These are phyloP conservation scores for Sisymbrium irio DNA, from an alignment of 345 rosid species.

Conservation along the genomic window DNA sequence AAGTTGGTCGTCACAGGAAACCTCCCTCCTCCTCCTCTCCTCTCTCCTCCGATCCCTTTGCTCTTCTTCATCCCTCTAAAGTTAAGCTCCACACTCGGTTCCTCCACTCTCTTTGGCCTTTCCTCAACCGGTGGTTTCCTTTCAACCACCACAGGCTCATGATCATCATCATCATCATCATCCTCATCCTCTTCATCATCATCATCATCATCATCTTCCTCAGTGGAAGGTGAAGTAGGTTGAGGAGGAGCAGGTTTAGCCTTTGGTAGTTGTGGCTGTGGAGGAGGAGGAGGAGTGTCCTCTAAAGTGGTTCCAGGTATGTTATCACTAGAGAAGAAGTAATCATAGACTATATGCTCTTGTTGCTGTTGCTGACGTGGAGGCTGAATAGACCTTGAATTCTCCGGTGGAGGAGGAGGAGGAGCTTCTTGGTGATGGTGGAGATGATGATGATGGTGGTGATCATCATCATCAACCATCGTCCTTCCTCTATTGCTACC, in stretches of 20 bases:
- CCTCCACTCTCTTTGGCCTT: conserved; percentile 38
- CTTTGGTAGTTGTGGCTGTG: conserved; percentile 26
- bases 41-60: conserved; percentile 43
- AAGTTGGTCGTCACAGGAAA: conserved; percentile 33
- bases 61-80: conserved; percentile 43
- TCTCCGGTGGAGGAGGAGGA: conserved; percentile 30
- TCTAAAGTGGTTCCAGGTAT: conserved; percentile 67
- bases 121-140: conserved; percentile 39
- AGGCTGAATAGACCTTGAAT: conserved; percentile 10
- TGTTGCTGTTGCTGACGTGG: conserved; percentile 38
- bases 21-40: conserved; percentile 39
- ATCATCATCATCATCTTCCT: conserved; percentile 7
- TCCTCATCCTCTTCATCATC: conserved; percentile 29
- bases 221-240: conserved; percentile 20
- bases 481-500: conserved; percentile 31
- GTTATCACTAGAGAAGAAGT: conserved; percentile 47
- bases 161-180: conserved; percentile 33
- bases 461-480: neutral
- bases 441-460: no score
- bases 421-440: neutral
- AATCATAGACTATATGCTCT: conserved; percentile 37
- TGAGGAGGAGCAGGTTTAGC: conserved; percentile 41
- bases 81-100: conserved; percentile 30
- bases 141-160: conserved; percentile 31
- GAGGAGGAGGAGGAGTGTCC: conserved; percentile 44